Evolutionary conservation across 1,139 yeast species (phyloP).

Genomic region (Hyphopichia wangnamkhiaoensis): DNA sequence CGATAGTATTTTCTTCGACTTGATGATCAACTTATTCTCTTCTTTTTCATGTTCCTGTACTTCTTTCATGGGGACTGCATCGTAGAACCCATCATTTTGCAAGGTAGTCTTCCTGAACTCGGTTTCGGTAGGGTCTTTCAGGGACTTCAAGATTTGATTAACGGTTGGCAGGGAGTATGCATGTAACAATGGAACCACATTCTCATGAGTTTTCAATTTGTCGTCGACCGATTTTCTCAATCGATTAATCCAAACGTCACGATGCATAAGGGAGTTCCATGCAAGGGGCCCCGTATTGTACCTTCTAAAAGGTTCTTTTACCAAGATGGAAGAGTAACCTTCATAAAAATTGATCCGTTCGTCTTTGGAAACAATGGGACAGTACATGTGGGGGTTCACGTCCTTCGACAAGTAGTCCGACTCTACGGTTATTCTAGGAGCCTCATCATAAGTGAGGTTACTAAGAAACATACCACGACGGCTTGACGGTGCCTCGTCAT

Average conservation of each 20-base stretch:
- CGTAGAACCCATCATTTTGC: background rate
- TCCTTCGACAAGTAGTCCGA: background rate
- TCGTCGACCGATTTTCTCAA: conserved; percentile 15
- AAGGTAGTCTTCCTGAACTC: background rate
- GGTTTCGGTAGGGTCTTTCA: conserved; percentile 2
- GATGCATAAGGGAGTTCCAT: conserved; percentile 22
- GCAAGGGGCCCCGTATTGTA: conserved; percentile 24
- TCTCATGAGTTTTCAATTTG: too few relatives aligned
- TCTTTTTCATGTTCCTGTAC: conserved; percentile 1
- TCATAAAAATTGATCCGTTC: conserved; percentile 25
- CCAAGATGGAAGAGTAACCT: conserved; percentile 19
- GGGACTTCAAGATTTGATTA: too few relatives aligned
- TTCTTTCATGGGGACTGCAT: background rate
- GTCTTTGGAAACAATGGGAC: conserved; percentile 15
- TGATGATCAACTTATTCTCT: background rate
- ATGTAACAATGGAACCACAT: too few relatives aligned
- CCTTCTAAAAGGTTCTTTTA: conserved; percentile 17
- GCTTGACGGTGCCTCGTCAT: background rate
- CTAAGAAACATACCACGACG: background rate
- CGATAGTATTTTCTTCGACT: too few relatives aligned
- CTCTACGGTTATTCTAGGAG: background rate
- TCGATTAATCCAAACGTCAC: conserved; percentile 21
- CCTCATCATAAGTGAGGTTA: background rate
- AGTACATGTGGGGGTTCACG: conserved; percentile 1
- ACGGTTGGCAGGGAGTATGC: too few relatives aligned